These are phyloP conservation scores for Aspergillus unguis DNA, from an alignment of 2,329 filamentous ascomycete genomes.

Conservation along the genomic window DNA sequence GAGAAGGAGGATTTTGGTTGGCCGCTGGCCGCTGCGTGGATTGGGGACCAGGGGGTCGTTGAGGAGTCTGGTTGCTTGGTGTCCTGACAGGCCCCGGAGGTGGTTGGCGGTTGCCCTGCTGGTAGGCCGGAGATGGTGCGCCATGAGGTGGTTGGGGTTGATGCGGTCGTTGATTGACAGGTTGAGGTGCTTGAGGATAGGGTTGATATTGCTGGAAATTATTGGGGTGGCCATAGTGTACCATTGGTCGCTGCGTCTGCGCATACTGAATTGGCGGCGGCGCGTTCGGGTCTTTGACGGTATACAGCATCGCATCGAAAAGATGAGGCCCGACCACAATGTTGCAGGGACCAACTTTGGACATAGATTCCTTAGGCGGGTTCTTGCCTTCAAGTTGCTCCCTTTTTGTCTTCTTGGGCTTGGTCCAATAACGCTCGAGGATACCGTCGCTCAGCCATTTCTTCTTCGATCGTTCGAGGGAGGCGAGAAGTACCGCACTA, in stretches of 20 bases:
- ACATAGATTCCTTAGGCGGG: slow-evolving; percentile 52
- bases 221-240: slow-evolving; percentile 41
- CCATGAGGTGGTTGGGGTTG: slow-evolving; percentile 24
- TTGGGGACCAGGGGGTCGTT: slow-evolving; percentile 23
- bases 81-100: slow-evolving; percentile 19
- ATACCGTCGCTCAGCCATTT: slow-evolving; percentile 55
- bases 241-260: slow-evolving; percentile 39
- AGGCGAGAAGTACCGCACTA: slow-evolving; percentile 56
- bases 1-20: slow-evolving; percentile 29
- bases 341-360: slow-evolving; percentile 55
- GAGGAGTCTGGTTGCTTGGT: slow-evolving; percentile 15
- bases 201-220: slow-evolving; percentile 44
- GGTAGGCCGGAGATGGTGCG: slow-evolving; percentile 26
- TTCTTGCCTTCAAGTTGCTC: slow-evolving; percentile 47
- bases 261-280: slow-evolving; percentile 39
- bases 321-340: slow-evolving; percentile 63
- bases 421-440: slow-evolving; percentile 57
- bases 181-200: slow-evolving; percentile 29
- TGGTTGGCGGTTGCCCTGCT: slow-evolving; percentile 20
- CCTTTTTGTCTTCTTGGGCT: slow-evolving; percentile 55
- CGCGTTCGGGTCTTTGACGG: slow-evolving; percentile 50
- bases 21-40: slow-evolving; percentile 28
- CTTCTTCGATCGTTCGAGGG: slow-evolving; percentile 58
- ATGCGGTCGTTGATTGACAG: slow-evolving; percentile 27
- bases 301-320: slow-evolving; percentile 57